These are phyloP conservation scores for Herpetospermum pedunculosum DNA, from an alignment of 306 rosid genomes.

Conservation along the genomic window DNA sequence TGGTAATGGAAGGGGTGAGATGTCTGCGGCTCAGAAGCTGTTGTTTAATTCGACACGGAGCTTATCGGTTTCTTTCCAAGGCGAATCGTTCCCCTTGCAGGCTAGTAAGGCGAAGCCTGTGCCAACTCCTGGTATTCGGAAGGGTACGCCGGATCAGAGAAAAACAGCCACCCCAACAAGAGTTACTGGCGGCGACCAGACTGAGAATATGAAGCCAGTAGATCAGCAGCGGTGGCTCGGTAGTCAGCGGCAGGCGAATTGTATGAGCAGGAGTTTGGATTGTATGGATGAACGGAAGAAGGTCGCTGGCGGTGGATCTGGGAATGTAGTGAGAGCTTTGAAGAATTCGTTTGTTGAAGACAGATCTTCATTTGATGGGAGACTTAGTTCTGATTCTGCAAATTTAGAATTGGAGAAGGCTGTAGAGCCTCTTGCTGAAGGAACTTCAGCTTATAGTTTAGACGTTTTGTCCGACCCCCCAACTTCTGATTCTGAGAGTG, in stretches of 20 bases:
- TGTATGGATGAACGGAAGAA: constrained; percentile 34
- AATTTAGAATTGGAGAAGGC: constrained; percentile 11
- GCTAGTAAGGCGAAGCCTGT: constrained; percentile 59
- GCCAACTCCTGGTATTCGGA: constrained; percentile 43
- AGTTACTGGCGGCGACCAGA: constrained; percentile 25
- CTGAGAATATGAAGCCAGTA: constrained; percentile 37
- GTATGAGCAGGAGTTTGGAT: constrained; percentile 46
- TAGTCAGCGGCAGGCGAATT: constrained; percentile 30
- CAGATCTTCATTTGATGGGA: constrained; percentile 23
- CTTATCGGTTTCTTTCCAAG: constrained; percentile 86
- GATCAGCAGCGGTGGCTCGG: constrained; percentile 78
- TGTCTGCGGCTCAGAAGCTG: constrained; percentile 61
- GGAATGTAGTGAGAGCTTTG: constrained; percentile 46
- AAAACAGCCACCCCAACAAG: constrained; percentile 31
- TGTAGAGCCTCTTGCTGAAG: constrained; percentile 25
- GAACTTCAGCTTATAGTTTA: constrained; percentile 33
- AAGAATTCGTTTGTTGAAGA: constrained; percentile 38
- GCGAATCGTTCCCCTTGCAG: constrained; percentile 75
- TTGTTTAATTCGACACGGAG: constrained; percentile 75
- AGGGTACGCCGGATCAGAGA: constrained; percentile 68
- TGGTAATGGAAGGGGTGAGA: constrained; percentile 19
- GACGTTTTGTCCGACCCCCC: constrained; percentile 22
- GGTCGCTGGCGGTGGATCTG: constrained; percentile 39
- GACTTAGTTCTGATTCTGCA: constrained; percentile 14
- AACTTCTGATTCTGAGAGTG: constrained; percentile 66